These are phyloP conservation scores for Fraxinus platypoda DNA, from an alignment of 305 asterid genomes.

Conservation along the genomic window DNA sequence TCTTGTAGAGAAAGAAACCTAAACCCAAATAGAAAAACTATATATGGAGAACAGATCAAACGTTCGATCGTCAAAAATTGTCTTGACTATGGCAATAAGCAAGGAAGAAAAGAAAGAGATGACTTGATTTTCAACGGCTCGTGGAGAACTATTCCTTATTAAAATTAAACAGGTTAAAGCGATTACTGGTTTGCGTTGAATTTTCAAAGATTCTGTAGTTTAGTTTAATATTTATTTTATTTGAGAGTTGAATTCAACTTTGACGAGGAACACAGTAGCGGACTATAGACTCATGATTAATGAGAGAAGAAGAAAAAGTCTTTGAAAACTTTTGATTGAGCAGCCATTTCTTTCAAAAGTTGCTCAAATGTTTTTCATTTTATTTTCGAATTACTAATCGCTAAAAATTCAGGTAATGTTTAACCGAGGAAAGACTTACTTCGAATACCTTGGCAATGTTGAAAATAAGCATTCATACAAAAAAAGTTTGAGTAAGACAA, in stretches of 20 bases:
- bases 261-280: constrained; percentile 8
- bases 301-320: neutral
- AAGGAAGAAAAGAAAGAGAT: constrained; percentile 11
- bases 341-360: neutral
- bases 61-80: constrained; percentile 23
- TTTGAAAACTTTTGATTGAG: neutral
- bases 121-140: constrained; percentile 38
- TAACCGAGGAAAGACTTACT: neutral
- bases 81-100: constrained; percentile 24
- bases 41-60: constrained; percentile 11
- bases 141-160: neutral
- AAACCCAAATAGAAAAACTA: constrained; percentile 16
- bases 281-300: neutral
- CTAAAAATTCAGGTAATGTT: neutral
- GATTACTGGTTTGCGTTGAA: constrained; percentile 22
- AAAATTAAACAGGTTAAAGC: constrained; percentile 3
- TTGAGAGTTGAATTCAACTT: constrained; percentile 34
- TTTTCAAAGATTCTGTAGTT: constrained; percentile 34
- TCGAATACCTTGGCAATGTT: no score
- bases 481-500: no score
- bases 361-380: neutral
- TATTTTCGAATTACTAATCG: neutral
- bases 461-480: no score
- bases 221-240: constrained; percentile 1
- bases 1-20: constrained; percentile 35